Conservation (phyloP, 2,329 filamentous ascomycete species). For the Epicoccum nigrum region DNA sequence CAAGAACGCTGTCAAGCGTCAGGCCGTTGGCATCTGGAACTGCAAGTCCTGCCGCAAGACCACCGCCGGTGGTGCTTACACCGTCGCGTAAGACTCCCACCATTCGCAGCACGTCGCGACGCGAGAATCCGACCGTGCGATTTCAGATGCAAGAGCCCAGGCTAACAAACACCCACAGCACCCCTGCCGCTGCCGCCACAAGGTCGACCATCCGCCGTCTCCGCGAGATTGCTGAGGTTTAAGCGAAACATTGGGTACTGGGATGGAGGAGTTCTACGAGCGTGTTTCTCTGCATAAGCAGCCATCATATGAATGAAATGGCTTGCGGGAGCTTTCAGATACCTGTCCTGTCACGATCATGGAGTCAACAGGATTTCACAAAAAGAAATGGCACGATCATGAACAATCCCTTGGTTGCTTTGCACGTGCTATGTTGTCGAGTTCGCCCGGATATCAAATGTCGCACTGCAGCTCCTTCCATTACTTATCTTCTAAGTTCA, state of each 20-base stretch:
- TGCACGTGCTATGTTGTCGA: not conserved
- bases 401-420: slow-evolving; percentile 22
- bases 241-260: slow-evolving; percentile 51
- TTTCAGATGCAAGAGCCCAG: slow-evolving; percentile 4
- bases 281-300: slow-evolving; percentile 44
- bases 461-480: too few species aligned
- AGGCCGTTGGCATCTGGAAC: slow-evolving; percentile 94
- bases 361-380: slow-evolving; percentile 43
- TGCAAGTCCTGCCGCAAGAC: slow-evolving; percentile 96
- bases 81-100: slow-evolving; percentile 77
- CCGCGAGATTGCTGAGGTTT: slow-evolving; percentile 96
- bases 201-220: slow-evolving; percentile 96
- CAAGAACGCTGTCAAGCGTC: slow-evolving; percentile 89
- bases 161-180: slow-evolving; percentile 62
- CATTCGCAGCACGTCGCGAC: not conserved
- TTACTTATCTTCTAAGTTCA: too few species aligned
- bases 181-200: slow-evolving; percentile 90
- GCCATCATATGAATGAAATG: slow-evolving; percentile 37
- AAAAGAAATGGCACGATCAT: slow-evolving; percentile 47
- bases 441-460: too few species aligned
- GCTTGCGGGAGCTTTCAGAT: slow-evolving; percentile 39
- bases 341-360: slow-evolving; percentile 45
- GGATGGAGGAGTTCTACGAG: slow-evolving; percentile 45
- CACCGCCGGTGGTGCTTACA: slow-evolving; percentile 91
- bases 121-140: not conserved